Evolutionary conservation across 768 basidiomycete species (phyloP).

Genomic region (Auriscalpium vulgare): DNA sequence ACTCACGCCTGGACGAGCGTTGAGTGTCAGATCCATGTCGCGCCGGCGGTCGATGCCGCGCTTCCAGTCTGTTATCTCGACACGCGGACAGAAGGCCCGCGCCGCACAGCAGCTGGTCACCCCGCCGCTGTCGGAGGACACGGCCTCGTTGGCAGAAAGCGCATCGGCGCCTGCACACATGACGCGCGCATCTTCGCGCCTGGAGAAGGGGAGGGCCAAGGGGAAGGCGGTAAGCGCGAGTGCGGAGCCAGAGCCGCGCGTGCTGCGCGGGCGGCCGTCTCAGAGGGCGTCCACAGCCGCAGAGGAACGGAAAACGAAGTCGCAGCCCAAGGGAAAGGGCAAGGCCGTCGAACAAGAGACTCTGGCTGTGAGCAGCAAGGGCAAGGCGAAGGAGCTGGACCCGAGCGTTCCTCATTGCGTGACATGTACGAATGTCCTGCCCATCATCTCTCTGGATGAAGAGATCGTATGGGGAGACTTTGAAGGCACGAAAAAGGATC

Average conservation of each 20-base stretch:
- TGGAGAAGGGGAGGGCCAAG: slow-evolving; percentile 8
- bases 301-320: slow-evolving; percentile 10
- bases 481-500: slow-evolving; percentile 25
- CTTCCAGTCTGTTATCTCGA: slow-evolving; percentile 52
- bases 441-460: slow-evolving; percentile 68
- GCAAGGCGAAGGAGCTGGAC: slow-evolving; percentile 16
- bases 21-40: background rate
- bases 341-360: slow-evolving; percentile 11
- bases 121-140: slow-evolving; percentile 40
- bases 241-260: slow-evolving; percentile 5
- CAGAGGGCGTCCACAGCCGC: slow-evolving; percentile 2
- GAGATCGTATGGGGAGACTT: slow-evolving; percentile 66
- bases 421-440: slow-evolving; percentile 65
- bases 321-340: slow-evolving; percentile 13
- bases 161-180: slow-evolving; percentile 19
- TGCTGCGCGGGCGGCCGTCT: slow-evolving; percentile 12
- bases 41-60: slow-evolving; percentile 8
- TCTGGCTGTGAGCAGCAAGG: slow-evolving; percentile 6
- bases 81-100: slow-evolving; percentile 43
- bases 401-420: slow-evolving; percentile 45
- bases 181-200: slow-evolving; percentile 17
- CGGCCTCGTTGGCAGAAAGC: slow-evolving; percentile 26
- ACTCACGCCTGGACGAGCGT: background rate
- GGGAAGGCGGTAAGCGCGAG: background rate
- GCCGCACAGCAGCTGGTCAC: slow-evolving; percentile 34